These are phyloP conservation scores for Ustilago nuda DNA, from an alignment of 1,284 basidiomycete genomes.

Conservation along the genomic window DNA sequence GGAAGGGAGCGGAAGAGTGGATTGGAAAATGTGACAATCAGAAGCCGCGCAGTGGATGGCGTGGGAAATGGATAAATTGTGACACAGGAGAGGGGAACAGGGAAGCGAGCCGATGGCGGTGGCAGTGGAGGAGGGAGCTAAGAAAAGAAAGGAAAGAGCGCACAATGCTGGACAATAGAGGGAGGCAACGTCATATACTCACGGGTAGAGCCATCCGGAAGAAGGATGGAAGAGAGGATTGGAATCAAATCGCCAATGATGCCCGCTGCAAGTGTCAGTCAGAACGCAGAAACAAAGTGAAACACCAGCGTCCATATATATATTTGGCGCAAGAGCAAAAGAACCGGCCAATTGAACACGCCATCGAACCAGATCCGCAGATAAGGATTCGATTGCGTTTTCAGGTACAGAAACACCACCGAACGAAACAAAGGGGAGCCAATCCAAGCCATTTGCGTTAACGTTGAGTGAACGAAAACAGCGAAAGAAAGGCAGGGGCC, in stretches of 20 bases:
- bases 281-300: conserved; percentile 22
- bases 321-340: conserved; percentile 2
- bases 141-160: neutral
- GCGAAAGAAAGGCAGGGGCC: conserved; percentile 16
- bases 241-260: conserved; percentile 20
- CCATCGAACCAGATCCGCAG: conserved; percentile 11
- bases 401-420: conserved; percentile 2
- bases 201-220: conserved; percentile 33
- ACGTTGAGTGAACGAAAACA: conserved; percentile 16
- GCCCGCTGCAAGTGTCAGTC: conserved; percentile 38
- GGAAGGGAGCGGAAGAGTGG: neutral
- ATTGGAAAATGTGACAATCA: conserved; percentile 17
- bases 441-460: conserved; percentile 25
- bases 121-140: conserved; percentile 1
- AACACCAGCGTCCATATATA: neutral
- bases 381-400: conserved; percentile 16
- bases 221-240: conserved; percentile 18
- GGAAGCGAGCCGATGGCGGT: conserved; percentile 5
- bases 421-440: conserved; percentile 11
- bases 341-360: conserved; percentile 8
- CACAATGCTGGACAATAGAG: neutral
- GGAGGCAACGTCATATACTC: conserved; percentile 19
- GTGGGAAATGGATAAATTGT: conserved; percentile 17
- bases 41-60: conserved; percentile 10
- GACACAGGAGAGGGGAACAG: conserved; percentile 5